phyloP scores from a whole-genome alignment of 345 rosid species.

The Limnanthes douglasii region DNA sequence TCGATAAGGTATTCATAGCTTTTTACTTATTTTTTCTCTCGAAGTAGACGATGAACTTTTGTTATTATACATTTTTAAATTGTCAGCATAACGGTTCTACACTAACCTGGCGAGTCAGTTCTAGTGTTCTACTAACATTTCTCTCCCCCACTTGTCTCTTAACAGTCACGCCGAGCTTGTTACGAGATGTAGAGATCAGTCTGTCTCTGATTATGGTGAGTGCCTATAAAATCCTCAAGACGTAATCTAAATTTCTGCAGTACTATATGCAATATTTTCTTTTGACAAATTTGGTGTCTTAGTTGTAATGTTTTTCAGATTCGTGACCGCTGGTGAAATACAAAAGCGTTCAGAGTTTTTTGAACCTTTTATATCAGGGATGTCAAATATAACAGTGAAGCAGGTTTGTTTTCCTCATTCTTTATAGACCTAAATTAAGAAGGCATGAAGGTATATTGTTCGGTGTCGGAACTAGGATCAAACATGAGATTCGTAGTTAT shows the following conservation, averaged over 20 bases:
- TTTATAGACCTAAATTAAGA: too few species aligned
- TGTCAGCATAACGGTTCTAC: too few species aligned
- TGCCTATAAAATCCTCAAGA: conserved; percentile 5
- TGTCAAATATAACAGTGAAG: conserved; percentile 74
- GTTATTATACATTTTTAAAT: too few species aligned
- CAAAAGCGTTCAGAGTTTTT: conserved; percentile 76
- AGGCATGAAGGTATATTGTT: too few species aligned
- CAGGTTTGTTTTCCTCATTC: too few species aligned
- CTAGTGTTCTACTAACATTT: conserved; percentile 4
- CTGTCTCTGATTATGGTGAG: conserved; percentile 89
- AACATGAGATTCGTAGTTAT: too few species aligned
- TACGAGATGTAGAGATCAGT: conserved; percentile 75
- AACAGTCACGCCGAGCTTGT: conserved; percentile 71
- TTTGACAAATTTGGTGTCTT: conserved; percentile 34
- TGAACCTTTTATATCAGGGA: conserved; percentile 80
- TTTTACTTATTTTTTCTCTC: too few species aligned
- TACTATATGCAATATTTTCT: background rate
- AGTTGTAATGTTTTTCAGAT: conserved; percentile 99
- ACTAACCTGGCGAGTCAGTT: too few species aligned
- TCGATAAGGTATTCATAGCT: conserved; percentile 78
- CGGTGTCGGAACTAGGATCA: too few species aligned
- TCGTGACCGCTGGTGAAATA: conserved; percentile 93
- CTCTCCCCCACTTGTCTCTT: conserved; percentile 9
- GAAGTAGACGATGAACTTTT: too few species aligned
- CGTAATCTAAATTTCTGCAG: conserved; percentile 4